phyloP scores from a whole-genome alignment of 345 rosid genomes.

The Populus simonii region DNA sequence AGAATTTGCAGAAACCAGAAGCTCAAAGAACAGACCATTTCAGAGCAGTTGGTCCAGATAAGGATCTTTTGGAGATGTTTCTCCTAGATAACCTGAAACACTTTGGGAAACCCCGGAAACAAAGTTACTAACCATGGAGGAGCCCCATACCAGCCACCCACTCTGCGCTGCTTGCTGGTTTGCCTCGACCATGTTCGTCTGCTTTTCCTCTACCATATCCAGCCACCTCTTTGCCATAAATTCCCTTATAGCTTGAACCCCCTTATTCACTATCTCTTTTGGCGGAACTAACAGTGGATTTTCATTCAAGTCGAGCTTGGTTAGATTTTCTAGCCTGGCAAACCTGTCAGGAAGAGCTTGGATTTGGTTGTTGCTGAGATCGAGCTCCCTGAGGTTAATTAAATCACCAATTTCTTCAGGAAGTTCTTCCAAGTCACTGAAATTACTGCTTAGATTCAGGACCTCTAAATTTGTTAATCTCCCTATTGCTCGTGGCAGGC shows the following conservation, averaged over 20 bases:
- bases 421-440: constrained; percentile 22
- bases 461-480: constrained; percentile 20
- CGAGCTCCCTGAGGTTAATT: constrained; percentile 18
- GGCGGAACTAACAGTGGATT: constrained; percentile 28
- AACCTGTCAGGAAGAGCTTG: constrained; percentile 20
- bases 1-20: neutral
- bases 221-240: constrained; percentile 20
- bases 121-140: constrained; percentile 17
- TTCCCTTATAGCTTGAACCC: constrained; percentile 21
- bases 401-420: constrained; percentile 24
- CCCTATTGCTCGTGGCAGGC: constrained; percentile 29
- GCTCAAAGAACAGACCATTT: neutral
- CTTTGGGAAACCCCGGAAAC: constrained; percentile 18
- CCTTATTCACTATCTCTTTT: constrained; percentile 11
- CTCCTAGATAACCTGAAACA: constrained; percentile 19
- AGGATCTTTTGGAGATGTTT: constrained; percentile 20
- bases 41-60: constrained; percentile 25
- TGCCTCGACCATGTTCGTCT: constrained; percentile 3
- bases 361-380: constrained; percentile 29
- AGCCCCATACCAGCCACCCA: constrained; percentile 29
- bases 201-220: constrained; percentile 18
- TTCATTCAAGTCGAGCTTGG: constrained; percentile 17
- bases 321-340: constrained; percentile 21
- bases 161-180: constrained; percentile 10
- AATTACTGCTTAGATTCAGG: constrained; percentile 24